Percentiles rank a stretch among this genome's conserved stretches.
Conservation (phyloP, 2,329 filamentous ascomycete genomes). For the Hymenoscyphus linearis region DNA sequence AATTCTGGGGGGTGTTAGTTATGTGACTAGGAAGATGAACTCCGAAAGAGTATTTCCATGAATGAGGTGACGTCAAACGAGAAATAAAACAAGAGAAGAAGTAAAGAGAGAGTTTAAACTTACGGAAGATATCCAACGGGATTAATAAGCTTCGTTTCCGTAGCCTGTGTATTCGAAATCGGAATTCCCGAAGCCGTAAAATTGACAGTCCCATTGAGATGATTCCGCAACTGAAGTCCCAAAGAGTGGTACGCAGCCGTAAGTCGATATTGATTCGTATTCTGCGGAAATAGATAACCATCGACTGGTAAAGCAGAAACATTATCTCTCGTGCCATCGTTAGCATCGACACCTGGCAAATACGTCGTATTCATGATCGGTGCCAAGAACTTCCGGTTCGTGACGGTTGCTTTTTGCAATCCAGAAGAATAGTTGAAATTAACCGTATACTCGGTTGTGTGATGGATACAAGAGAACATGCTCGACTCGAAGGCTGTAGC, state of each 20-base stretch:
- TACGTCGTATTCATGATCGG: conserved; percentile 3
- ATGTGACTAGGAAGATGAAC: background rate
- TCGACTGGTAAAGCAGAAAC: background rate
- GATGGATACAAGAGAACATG: conserved; percentile 1
- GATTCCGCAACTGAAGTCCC: background rate
- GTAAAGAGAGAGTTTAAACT: background rate
- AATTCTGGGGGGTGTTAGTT: background rate
- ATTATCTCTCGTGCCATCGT: conserved; percentile 7
- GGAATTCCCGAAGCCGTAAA: background rate
- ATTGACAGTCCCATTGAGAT: conserved; percentile 1
- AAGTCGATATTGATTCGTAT: background rate
- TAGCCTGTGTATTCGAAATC: background rate
- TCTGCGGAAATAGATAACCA: background rate
- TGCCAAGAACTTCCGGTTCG: background rate
- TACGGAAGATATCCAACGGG: background rate
- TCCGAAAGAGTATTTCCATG: background rate
- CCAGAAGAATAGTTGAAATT: conserved; percentile 1
- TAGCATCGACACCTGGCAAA: background rate
- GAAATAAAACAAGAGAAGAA: background rate
- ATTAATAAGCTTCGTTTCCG: conserved; percentile 3
- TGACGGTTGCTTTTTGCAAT: background rate
- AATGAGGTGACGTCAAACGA: background rate
- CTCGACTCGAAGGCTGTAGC: background rate
- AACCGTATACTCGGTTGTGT: conserved; percentile 2
- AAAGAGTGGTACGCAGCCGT: conserved; percentile 5